phyloP scores from a whole-genome alignment of 2,329 filamentous ascomycete species.

The Claviceps monticola region DNA sequence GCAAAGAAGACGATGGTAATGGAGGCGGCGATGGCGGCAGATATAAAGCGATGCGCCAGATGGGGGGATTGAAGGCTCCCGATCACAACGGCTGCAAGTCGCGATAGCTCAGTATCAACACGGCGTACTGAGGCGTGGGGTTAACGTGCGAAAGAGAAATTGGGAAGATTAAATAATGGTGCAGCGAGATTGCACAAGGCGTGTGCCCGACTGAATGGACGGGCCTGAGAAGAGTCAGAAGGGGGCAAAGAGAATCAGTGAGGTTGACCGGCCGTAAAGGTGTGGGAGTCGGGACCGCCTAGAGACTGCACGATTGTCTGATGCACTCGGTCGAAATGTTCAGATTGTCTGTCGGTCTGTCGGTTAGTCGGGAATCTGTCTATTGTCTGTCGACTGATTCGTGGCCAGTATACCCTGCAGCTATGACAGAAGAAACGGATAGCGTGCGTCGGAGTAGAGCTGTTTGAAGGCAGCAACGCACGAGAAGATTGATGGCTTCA shows the following conservation, averaged over 20 bases:
- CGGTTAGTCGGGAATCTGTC: not conserved
- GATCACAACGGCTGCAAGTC: not conserved
- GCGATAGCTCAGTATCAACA: not conserved
- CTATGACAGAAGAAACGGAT: not conserved
- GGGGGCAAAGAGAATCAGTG: conserved; percentile 1
- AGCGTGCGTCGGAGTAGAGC: not conserved
- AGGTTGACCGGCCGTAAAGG: conserved; percentile 2
- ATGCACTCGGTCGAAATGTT: not conserved
- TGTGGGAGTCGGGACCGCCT: not conserved
- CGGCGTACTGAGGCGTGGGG: not conserved
- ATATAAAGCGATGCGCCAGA: not conserved
- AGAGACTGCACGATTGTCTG: not conserved
- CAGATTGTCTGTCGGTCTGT: not conserved
- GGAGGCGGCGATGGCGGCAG: not conserved
- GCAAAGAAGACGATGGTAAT: not conserved
- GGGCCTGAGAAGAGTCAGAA: not conserved
- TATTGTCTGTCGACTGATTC: not conserved
- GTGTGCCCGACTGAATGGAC: not conserved
- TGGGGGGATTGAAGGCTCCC: not conserved
- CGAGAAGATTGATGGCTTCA: conserved; percentile 1
- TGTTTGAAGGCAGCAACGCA: not conserved
- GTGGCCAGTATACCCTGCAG: not conserved
- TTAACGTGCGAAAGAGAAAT: not conserved
- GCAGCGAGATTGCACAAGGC: not conserved
- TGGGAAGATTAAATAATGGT: not conserved